Evolutionary conservation across 768 basidiomycete species (phyloP), one percentile per base, ranked within the genome.

Genomic region (Mycena amicta): DNA sequence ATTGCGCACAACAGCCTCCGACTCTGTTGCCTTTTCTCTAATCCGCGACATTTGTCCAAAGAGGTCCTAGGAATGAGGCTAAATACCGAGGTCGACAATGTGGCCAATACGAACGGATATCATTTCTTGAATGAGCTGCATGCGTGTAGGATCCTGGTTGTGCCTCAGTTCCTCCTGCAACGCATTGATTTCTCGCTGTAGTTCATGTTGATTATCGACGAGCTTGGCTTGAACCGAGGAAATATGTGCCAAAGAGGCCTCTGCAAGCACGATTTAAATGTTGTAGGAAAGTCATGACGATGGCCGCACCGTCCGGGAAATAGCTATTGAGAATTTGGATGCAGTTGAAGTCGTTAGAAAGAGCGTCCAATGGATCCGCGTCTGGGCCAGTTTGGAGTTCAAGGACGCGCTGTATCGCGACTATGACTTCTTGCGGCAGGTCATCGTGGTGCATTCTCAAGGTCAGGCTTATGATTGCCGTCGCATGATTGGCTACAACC

Each of bases 31-130:
- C 70, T 98, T 98, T 74, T 98, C 95, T 43, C 94, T 85, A 63
- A 98, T 97, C 55, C 90, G 89, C 33, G 90, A 95, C 86, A 98
- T 96, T 76, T 98, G 96, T 26, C 90, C 88, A 49, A 98, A 82
- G 16, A 98, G 80, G 68, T 97, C 95, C 95, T 98, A 68, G 12
- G 47, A 37, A 26, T 33, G 25, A 45, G 53, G 29, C 37, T 22
- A 20, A 22, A 43, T 30, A 11, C 50, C 22, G 28, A 20, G 23
- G 41, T 22, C 22, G 47, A 22, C 20, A 27, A 22, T 30, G 22
- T 6, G 1, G 26, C 23, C 33, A 45, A 12, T 70, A 72, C 85
- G 57, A 63, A 98, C 96, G 22, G 90, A 94, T 53, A 99, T 98
- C 84, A 97, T 93, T 72, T 93, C 93, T 71, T 98, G 97, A 29